phyloP scores from a whole-genome alignment of 768 basidiomycete genomes.

The Holtermanniella nyarrowii region DNA sequence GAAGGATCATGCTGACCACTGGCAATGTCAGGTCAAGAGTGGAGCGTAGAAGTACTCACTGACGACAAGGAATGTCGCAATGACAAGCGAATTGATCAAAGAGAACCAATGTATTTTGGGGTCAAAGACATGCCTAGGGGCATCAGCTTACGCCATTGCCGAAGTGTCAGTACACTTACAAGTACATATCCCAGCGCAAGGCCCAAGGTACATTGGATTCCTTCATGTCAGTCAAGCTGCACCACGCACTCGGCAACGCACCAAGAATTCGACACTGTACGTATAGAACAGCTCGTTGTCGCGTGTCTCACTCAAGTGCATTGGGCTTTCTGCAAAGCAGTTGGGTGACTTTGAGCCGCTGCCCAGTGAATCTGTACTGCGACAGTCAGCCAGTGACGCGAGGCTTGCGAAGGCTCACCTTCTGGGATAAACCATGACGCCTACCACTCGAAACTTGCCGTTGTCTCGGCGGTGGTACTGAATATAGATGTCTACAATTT shows the following conservation, averaged over 20 bases:
- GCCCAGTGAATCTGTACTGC: constrained; percentile 24
- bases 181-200: constrained; percentile 91
- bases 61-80: constrained; percentile 65
- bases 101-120: constrained; percentile 96
- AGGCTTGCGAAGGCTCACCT: constrained; percentile 10
- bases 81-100: constrained; percentile 81
- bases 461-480: constrained; percentile 72
- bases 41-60: neutral
- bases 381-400: neutral
- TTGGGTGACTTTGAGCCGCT: constrained; percentile 15
- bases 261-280: constrained; percentile 79
- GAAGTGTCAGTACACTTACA: constrained; percentile 32
- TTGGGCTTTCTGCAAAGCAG: constrained; percentile 26
- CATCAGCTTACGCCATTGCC: neutral
- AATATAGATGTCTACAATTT: constrained; percentile 25
- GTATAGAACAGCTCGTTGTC: constrained; percentile 67
- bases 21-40: constrained; percentile 45
- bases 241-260: constrained; percentile 39
- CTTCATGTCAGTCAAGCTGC: constrained; percentile 42
- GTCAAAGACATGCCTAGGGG: constrained; percentile 61
- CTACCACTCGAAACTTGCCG: constrained; percentile 74
- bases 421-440: constrained; percentile 64
- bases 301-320: constrained; percentile 55
- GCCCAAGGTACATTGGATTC: constrained; percentile 70
- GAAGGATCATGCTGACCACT: constrained; percentile 86